These are phyloP conservation scores for Cadophora gregata DNA, from an alignment of 2,329 filamentous ascomycete genomes.

Conservation along the genomic window DNA sequence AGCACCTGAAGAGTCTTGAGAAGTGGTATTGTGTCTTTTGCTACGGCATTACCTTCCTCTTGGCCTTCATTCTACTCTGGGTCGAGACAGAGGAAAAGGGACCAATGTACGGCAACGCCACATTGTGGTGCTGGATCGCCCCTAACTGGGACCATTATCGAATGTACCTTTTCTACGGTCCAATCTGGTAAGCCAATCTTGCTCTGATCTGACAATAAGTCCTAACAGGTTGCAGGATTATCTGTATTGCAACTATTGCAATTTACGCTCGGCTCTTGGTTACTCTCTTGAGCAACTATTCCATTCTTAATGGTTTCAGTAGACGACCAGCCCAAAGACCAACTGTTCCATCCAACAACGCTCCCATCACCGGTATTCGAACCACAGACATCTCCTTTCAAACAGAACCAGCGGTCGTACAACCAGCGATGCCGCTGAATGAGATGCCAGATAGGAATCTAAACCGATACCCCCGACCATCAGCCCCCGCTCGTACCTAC, in stretches of 20 bases:
- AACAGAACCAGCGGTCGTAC: not conserved
- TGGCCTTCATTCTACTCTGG: conserved; percentile 72
- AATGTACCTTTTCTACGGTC: conserved; percentile 76
- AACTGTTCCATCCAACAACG: not conserved
- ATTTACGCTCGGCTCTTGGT: conserved; percentile 61
- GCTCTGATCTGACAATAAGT: not conserved
- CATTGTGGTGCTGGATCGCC: conserved; percentile 82
- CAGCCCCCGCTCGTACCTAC: not conserved
- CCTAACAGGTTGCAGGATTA: conserved; percentile 53
- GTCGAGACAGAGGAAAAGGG: conserved; percentile 58
- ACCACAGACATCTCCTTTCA: not conserved
- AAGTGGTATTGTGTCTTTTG: conserved; percentile 71
- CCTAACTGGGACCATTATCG: conserved; percentile 72
- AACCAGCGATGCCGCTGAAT: not conserved
- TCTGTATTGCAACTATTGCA: conserved; percentile 64
- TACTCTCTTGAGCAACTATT: not conserved
- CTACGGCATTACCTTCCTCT: conserved; percentile 75
- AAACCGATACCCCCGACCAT: not conserved
- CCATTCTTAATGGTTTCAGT: not conserved
- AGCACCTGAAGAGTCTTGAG: conserved; percentile 69
- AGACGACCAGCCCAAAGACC: not conserved
- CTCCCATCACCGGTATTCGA: not conserved
- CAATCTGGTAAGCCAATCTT: conserved; percentile 62
- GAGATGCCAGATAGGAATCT: not conserved
- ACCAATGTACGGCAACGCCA: conserved; percentile 75